These are phyloP conservation scores for Sporothrix pseudoabietina DNA, from an alignment of 2,329 filamentous ascomycete species.

Conservation along the genomic window DNA sequence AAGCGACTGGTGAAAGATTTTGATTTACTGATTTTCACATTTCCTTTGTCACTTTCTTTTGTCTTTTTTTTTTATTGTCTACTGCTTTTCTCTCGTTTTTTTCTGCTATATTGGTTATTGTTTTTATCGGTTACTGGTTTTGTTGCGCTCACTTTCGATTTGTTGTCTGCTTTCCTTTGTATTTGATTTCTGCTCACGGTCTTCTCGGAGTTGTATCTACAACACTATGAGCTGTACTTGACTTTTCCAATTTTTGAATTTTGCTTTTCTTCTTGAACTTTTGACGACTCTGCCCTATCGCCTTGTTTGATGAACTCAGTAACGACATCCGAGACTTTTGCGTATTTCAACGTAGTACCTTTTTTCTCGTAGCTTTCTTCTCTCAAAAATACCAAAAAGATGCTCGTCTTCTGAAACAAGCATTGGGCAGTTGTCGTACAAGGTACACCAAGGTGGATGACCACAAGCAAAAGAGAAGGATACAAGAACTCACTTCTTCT, in stretches of 20 bases:
- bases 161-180: not conserved
- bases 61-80: not conserved
- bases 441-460: not conserved
- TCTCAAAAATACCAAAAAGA: not conserved
- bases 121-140: not conserved
- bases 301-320: not conserved
- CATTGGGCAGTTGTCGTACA: not conserved
- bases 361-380: not conserved
- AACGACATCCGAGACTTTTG: conserved; percentile 5
- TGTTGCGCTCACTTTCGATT: not conserved
- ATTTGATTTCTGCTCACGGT: not conserved
- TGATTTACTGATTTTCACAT: conserved; percentile 23
- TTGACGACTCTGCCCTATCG: not conserved
- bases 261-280: not conserved
- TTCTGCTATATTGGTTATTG: not conserved
- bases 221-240: not conserved
- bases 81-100: not conserved
- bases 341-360: not conserved
- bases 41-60: conserved; percentile 17
- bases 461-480: not conserved
- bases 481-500: not conserved
- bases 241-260: not conserved
- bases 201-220: not conserved
- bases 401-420: conserved; percentile 22
- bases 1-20: conserved; percentile 24